Conservation (phyloP, 768 basidiomycete genomes). For the Russula vinacea region DNA sequence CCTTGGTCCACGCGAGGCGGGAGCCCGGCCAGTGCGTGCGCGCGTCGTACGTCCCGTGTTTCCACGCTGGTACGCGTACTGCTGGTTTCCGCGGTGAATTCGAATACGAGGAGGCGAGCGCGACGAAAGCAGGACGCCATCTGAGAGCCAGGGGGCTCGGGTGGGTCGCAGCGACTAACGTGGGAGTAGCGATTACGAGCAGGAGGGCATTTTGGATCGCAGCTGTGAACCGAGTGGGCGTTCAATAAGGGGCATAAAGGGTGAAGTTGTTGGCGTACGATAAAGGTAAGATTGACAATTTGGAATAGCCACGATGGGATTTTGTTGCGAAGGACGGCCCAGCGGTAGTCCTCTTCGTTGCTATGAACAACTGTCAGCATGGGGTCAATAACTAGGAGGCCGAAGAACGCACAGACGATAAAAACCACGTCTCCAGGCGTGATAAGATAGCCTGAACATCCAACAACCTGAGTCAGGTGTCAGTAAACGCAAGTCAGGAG, state of each 20-base stretch:
- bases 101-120: slow-evolving; percentile 58
- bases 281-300: slow-evolving; percentile 66
- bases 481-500: background rate
- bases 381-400: background rate
- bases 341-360: slow-evolving; percentile 89
- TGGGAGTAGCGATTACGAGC: slow-evolving; percentile 62
- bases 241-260: too few species aligned
- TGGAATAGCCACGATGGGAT: slow-evolving; percentile 56
- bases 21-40: slow-evolving; percentile 58
- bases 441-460: slow-evolving; percentile 73
- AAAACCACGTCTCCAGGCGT: slow-evolving; percentile 80
- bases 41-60: slow-evolving; percentile 41
- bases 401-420: slow-evolving; percentile 56
- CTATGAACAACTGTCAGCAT: slow-evolving; percentile 37
- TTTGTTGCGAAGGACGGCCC: slow-evolving; percentile 68
- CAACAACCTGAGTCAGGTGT: slow-evolving; percentile 44
- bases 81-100: slow-evolving; percentile 92
- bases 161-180: slow-evolving; percentile 52
- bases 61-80: slow-evolving; percentile 83
- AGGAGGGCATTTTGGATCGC: slow-evolving; percentile 79
- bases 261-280: slow-evolving; percentile 44
- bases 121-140: slow-evolving; percentile 58
- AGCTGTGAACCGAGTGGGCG: slow-evolving; percentile 42
- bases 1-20: slow-evolving; percentile 60
- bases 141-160: slow-evolving; percentile 55